Percentiles rank a stretch among this genome's conserved stretches.
These are phyloP conservation scores for Tulasnella sp. DNA, from an alignment of 768 basidiomycete species.

Conservation along the genomic window DNA sequence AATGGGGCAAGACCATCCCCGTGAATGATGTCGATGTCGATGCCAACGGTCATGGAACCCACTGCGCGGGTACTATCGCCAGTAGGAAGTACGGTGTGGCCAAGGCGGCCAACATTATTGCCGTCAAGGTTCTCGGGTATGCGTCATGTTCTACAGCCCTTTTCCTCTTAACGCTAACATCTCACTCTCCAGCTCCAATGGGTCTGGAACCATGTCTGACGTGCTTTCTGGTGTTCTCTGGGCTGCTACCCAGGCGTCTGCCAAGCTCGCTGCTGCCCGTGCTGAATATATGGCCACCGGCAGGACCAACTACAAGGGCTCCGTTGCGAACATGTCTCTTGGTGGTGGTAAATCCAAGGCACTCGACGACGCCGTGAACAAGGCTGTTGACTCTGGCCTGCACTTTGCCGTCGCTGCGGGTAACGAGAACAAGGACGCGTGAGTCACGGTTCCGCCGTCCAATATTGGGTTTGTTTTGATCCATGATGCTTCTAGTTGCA, in stretches of 20 bases:
- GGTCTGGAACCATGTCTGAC: constrained; percentile 89
- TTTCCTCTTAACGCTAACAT: neutral
- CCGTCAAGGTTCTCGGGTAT: constrained; percentile 57
- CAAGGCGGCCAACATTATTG: constrained; percentile 78
- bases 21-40: constrained; percentile 72
- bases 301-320: constrained; percentile 79
- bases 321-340: constrained; percentile 94
- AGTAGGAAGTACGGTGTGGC: constrained; percentile 89
- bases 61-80: constrained; percentile 81
- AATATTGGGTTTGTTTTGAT: constrained; percentile 54
- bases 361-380: constrained; percentile 75
- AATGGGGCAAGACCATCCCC: constrained; percentile 91
- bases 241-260: constrained; percentile 41
- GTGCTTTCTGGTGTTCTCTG: constrained; percentile 80
- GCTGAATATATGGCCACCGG: constrained; percentile 60
- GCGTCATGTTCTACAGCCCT: neutral
- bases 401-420: constrained; percentile 98
- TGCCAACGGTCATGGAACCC: constrained; percentile 81
- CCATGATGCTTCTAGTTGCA: constrained; percentile 54
- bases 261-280: constrained; percentile 47
- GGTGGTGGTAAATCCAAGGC: constrained; percentile 86
- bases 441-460: neutral
- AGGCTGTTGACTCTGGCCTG: constrained; percentile 68
- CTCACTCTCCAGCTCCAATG: constrained; percentile 63
- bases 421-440: constrained; percentile 29